Evolutionary conservation across 169 alveolate genomes (phyloP).

Genomic region (Plasmodium yoelii): DNA sequence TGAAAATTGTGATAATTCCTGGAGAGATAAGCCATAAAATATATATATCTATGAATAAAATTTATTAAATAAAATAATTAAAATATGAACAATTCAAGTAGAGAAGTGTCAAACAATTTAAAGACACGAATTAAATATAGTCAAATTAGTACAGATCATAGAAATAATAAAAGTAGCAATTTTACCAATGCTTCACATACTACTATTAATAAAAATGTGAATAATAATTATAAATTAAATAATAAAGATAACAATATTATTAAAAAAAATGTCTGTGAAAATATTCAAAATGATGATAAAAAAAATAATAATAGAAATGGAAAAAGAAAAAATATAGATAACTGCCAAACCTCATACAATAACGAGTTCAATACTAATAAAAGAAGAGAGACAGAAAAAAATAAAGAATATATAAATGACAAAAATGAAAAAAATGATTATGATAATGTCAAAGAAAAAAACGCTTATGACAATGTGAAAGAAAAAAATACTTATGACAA

Average conservation of each 20-base stretch:
- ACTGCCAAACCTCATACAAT: no score
- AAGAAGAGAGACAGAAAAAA: not conserved
- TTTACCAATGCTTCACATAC: not conserved
- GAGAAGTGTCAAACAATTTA: conserved; percentile 23
- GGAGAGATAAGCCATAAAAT: not conserved
- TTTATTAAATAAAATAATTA: not conserved
- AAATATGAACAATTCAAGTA: conserved; percentile 33
- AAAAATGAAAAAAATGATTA: not conserved
- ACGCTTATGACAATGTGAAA: not conserved
- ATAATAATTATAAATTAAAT: not conserved
- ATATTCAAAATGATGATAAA: not conserved
- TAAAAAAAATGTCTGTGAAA: not conserved
- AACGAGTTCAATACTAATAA: no score
- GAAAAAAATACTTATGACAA: conserved; percentile 12
- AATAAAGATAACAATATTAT: not conserved
- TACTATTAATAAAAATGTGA: not conserved
- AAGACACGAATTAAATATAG: conserved; percentile 19
- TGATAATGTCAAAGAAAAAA: no score
- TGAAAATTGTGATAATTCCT: not conserved
- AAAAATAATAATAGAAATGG: not conserved
- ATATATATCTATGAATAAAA: no score
- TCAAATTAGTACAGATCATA: not conserved
- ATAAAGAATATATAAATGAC: not conserved
- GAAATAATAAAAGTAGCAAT: not conserved
- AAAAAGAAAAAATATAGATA: no score